These are phyloP conservation scores for Cytauxzoon felis DNA, from an alignment of 169 alveolate genomes.

Conservation along the genomic window DNA sequence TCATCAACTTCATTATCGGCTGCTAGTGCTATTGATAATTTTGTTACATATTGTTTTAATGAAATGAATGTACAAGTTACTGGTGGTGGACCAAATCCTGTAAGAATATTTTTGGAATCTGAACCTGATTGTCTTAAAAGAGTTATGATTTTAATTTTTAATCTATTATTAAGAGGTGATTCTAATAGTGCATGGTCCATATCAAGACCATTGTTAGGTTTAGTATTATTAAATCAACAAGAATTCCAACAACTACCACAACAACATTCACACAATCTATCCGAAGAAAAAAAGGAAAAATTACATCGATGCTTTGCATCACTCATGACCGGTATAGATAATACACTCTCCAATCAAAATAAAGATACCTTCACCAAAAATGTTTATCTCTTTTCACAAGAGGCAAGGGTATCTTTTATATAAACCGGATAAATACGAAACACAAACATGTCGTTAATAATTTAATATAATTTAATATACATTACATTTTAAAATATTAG, in stretches of 20 bases:
- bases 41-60: slow-evolving; percentile 68
- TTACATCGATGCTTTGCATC: slow-evolving; percentile 45
- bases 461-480: neutral
- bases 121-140: slow-evolving; percentile 24
- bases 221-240: slow-evolving; percentile 77
- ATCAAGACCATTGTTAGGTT: slow-evolving; percentile 86
- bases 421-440: slow-evolving; percentile 11
- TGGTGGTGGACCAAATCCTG: slow-evolving; percentile 48
- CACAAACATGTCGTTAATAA: neutral
- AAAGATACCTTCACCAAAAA: slow-evolving; percentile 75
- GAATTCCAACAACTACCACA: slow-evolving; percentile 77
- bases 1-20: slow-evolving; percentile 63
- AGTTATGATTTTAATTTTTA: slow-evolving; percentile 53
- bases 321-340: slow-evolving; percentile 63
- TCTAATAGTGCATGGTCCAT: slow-evolving; percentile 85
- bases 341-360: slow-evolving; percentile 49
- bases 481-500: slow-evolving; percentile 1
- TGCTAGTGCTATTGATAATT: slow-evolving; percentile 70
- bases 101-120: slow-evolving; percentile 39
- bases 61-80: slow-evolving; percentile 43
- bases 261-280: slow-evolving; percentile 66
- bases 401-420: slow-evolving; percentile 67
- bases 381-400: slow-evolving; percentile 77
- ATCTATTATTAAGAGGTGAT: slow-evolving; percentile 73
- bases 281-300: slow-evolving; percentile 76